These are phyloP conservation scores for Vitis riparia DNA, from an alignment of 164 flowering plant species.

Conservation along the genomic window DNA sequence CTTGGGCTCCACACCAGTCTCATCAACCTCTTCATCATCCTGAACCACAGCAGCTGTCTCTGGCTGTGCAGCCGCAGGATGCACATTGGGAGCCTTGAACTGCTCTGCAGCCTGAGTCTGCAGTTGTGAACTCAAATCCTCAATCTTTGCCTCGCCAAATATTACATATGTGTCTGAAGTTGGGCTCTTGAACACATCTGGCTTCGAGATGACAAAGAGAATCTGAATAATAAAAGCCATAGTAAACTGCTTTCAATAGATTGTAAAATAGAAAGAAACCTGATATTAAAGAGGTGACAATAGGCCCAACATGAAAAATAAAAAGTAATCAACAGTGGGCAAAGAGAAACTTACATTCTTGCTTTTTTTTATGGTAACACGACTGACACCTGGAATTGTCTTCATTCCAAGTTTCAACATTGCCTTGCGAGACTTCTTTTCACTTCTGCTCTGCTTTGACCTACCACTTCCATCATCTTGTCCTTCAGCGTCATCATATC, in stretches of 20 bases:
- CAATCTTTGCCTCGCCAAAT: conserved; percentile 54
- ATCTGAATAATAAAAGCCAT: conserved; percentile 19
- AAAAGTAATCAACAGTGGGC: background rate
- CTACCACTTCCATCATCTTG: conserved; percentile 41
- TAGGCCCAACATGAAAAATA: too few species aligned
- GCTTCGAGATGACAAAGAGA: conserved; percentile 47
- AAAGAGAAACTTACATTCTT: conserved; percentile 37
- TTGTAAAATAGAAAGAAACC: too few species aligned
- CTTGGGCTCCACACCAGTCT: conserved; percentile 48
- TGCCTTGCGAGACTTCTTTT: conserved; percentile 57
- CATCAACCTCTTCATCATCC: conserved; percentile 51
- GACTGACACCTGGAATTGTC: conserved; percentile 50
- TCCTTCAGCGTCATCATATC: conserved; percentile 15
- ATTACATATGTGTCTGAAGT: conserved; percentile 41
- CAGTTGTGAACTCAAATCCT: conserved; percentile 47
- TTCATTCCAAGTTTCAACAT: conserved; percentile 64
- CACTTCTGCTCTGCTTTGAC: conserved; percentile 59
- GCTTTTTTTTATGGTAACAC: conserved; percentile 54
- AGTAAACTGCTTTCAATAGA: too few species aligned
- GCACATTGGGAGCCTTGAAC: conserved; percentile 41
- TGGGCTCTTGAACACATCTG: conserved; percentile 51
- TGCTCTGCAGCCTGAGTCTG: conserved; percentile 54
- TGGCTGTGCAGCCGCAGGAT: conserved; percentile 31
- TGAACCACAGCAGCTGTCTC: conserved; percentile 34
- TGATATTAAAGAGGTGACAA: too few species aligned